These are phyloP conservation scores for Curvularia sp. DNA, from an alignment of 2,329 filamentous ascomycete genomes.

Conservation along the genomic window DNA sequence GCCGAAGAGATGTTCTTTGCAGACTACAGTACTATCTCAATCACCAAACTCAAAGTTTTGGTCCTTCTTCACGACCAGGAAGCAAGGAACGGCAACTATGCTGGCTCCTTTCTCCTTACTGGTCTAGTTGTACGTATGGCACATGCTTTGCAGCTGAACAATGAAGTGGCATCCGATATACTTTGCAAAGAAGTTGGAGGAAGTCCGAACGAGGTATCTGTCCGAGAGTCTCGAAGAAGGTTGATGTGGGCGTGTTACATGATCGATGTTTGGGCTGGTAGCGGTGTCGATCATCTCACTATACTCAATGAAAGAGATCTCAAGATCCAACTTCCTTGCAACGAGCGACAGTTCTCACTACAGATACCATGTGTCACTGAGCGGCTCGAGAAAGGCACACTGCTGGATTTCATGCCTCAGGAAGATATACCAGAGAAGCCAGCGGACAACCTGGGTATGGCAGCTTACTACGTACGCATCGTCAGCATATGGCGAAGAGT, in stretches of 20 bases:
- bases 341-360: slow-evolving; percentile 42
- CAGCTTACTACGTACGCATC: slow-evolving; percentile 44
- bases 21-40: slow-evolving; percentile 45
- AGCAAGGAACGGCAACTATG: slow-evolving; percentile 43
- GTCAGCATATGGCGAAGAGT: slow-evolving; percentile 45
- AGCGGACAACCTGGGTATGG: slow-evolving; percentile 43
- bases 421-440: slow-evolving; percentile 40
- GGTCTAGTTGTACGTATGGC: slow-evolving; percentile 45
- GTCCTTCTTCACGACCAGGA: slow-evolving; percentile 45
- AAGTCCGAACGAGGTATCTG: slow-evolving; percentile 40
- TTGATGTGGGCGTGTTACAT: slow-evolving; percentile 48
- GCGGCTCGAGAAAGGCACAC: slow-evolving; percentile 33
- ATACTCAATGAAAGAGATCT: slow-evolving; percentile 45
- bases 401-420: slow-evolving; percentile 35
- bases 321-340: slow-evolving; percentile 46
- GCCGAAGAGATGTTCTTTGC: slow-evolving; percentile 46
- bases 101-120: slow-evolving; percentile 43
- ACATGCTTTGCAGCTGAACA: slow-evolving; percentile 44
- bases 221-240: slow-evolving; percentile 40
- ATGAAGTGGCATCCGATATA: slow-evolving; percentile 39
- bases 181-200: slow-evolving; percentile 37
- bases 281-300: slow-evolving; percentile 44
- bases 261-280: slow-evolving; percentile 47
- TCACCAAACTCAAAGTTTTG: slow-evolving; percentile 42
- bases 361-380: slow-evolving; percentile 44